Conservation (phyloP, 176 grass and related monocot species). For the Otatea glauca region DNA sequence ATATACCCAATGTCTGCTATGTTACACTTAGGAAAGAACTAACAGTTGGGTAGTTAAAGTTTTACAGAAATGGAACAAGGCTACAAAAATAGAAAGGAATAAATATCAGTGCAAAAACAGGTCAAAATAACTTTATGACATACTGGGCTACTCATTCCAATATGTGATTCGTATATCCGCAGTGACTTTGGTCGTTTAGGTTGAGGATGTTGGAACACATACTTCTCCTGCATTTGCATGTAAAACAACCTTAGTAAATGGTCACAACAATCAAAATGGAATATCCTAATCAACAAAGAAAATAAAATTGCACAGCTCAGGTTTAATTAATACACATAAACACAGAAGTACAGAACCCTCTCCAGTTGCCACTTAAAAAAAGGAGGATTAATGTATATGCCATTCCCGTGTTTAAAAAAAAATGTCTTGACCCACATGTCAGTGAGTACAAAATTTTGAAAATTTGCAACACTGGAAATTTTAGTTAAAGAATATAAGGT, state of each 20-base stretch:
- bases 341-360: background rate
- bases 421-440: constrained; percentile 12
- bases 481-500: constrained; percentile 43
- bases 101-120: background rate
- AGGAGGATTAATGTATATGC: constrained; percentile 27
- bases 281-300: background rate
- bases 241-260: constrained; percentile 31
- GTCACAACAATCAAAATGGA: background rate
- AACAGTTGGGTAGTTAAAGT: background rate
- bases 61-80: background rate
- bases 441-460: constrained; percentile 52
- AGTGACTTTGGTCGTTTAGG: constrained; percentile 93
- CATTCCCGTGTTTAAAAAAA: constrained; percentile 40
- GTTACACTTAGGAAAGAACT: background rate
- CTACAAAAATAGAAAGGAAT: background rate
- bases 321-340: constrained; percentile 17
- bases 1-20: background rate
- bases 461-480: constrained; percentile 52
- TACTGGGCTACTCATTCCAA: constrained; percentile 99
- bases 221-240: constrained; percentile 76
- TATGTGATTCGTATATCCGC: constrained; percentile 95
- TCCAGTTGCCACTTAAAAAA: constrained; percentile 17
- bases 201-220: constrained; percentile 85
- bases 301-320: constrained; percentile 3
- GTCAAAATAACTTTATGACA: constrained; percentile 7